Conservation (phyloP, 768 basidiomycete species). For the Auricularia cornea region DNA sequence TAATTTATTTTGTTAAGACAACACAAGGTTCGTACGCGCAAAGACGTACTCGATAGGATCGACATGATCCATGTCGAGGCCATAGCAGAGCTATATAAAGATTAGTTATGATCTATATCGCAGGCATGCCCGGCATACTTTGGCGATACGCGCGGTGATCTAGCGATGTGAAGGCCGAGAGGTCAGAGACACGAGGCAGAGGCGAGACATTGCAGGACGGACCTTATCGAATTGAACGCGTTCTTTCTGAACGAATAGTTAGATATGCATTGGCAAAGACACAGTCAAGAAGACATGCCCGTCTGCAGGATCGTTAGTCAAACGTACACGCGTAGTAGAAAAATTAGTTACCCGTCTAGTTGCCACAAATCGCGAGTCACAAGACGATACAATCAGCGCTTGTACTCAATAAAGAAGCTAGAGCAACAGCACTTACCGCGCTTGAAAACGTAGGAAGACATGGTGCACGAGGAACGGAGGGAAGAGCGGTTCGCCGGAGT, state of each 20-base stretch:
- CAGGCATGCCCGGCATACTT: constrained; percentile 20
- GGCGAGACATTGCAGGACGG: constrained; percentile 15
- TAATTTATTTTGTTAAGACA: too few species aligned
- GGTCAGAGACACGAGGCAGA: constrained; percentile 7
- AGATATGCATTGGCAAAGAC: constrained; percentile 9
- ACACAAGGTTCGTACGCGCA: background rate
- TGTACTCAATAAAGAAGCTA: too few species aligned
- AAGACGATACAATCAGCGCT: constrained; percentile 7
- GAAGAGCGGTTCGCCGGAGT: too few species aligned
- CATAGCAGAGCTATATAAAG: constrained; percentile 82
- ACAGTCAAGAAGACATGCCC: constrained; percentile 10
- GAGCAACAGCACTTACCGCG: constrained; percentile 51
- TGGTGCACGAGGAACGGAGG: too few species aligned
- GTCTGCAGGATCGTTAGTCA: constrained; percentile 7
- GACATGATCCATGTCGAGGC: constrained; percentile 84
- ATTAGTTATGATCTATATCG: background rate
- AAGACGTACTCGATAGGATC: constrained; percentile 79
- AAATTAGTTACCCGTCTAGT: constrained; percentile 41
- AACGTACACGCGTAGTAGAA: constrained; percentile 18
- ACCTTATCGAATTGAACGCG: constrained; percentile 92
- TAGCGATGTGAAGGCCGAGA: constrained; percentile 24
- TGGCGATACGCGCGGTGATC: constrained; percentile 82
- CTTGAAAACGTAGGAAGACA: constrained; percentile 41
- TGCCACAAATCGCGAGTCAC: constrained; percentile 2
- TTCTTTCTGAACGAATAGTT: constrained; percentile 62